A percentile compares a stretch with the other conserved stretches of the same genome.
These are phyloP conservation scores for Capsaspora owczarzaki DNA, from an alignment of 78 protist species.

Conservation along the genomic window DNA sequence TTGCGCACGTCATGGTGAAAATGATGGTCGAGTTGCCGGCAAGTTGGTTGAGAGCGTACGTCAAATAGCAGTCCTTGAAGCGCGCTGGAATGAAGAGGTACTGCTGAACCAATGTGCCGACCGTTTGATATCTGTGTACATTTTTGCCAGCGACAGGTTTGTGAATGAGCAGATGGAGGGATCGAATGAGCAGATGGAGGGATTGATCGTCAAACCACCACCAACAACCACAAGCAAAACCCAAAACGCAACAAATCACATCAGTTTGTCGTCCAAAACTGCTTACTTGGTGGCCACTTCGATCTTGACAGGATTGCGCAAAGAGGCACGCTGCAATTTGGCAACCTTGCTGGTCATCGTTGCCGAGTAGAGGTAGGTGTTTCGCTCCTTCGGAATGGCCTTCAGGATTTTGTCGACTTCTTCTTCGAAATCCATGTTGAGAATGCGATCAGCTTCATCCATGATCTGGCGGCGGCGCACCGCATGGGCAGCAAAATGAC, in stretches of 20 bases:
- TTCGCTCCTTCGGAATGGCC: slow-evolving; percentile 60
- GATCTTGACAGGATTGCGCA: slow-evolving; percentile 81
- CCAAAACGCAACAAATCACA: no score
- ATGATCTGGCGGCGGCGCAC: slow-evolving; percentile 48
- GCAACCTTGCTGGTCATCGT: slow-evolving; percentile 95
- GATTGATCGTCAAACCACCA: no score
- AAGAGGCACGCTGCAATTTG: slow-evolving; percentile 86
- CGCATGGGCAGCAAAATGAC: neutral
- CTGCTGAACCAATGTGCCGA: slow-evolving; percentile 64
- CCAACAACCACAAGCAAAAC: no score
- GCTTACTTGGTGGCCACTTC: neutral
- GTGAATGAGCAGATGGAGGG: no score
- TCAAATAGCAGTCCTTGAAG: slow-evolving; percentile 75
- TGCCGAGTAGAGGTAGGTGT: slow-evolving; percentile 90
- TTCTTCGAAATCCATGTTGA: slow-evolving; percentile 88
- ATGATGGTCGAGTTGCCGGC: slow-evolving; percentile 62
- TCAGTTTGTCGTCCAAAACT: no score
- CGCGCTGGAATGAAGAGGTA: slow-evolving; percentile 85
- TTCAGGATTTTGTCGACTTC: slow-evolving; percentile 65
- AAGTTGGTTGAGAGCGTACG: slow-evolving; percentile 11
- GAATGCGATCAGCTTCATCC: slow-evolving; percentile 97
- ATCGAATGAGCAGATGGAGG: no score
- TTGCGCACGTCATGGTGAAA: slow-evolving; percentile 48
- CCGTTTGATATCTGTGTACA: slow-evolving; percentile 58
- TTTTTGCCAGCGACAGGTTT: neutral